phyloP scores from a whole-genome alignment of 306 rosid genomes.

The Sindora glabra region DNA sequence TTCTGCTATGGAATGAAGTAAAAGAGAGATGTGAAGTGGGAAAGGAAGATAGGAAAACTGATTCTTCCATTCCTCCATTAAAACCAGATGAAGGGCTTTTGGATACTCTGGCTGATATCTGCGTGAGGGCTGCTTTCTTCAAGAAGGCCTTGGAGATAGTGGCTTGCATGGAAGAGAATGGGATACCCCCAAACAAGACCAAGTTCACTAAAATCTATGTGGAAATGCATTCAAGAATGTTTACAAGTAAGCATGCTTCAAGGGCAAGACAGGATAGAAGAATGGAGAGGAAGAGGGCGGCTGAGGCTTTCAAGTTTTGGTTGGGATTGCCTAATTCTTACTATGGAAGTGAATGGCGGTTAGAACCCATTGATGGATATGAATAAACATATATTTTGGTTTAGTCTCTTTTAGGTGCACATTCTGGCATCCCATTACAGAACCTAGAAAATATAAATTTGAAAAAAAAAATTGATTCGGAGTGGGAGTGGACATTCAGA shows the following conservation, averaged over 20 bases:
- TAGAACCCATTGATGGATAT: slow-evolving; percentile 64
- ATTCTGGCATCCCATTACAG: too few relatives aligned
- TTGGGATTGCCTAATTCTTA: slow-evolving; percentile 92
- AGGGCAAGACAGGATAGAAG: slow-evolving; percentile 86
- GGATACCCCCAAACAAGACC: slow-evolving; percentile 87
- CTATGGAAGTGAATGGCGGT: slow-evolving; percentile 93
- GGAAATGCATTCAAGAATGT: slow-evolving; percentile 98
- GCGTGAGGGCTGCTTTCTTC: slow-evolving; percentile 94
- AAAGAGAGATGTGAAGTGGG: slow-evolving; percentile 65
- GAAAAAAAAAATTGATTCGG: not conserved
- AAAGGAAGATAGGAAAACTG: slow-evolving; percentile 20
- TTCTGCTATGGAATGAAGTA: slow-evolving; percentile 88
- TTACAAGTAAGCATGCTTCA: slow-evolving; percentile 95
- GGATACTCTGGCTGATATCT: slow-evolving; percentile 84
- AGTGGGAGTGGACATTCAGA: not conserved
- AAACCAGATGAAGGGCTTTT: slow-evolving; percentile 89
- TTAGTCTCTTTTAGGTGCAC: slow-evolving; percentile 14
- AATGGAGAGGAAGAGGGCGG: slow-evolving; percentile 83
- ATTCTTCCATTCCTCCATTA: slow-evolving; percentile 51
- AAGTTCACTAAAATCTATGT: slow-evolving; percentile 88
- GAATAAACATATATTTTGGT: slow-evolving; percentile 23
- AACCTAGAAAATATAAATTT: too few relatives aligned
- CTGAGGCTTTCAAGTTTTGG: slow-evolving; percentile 99
- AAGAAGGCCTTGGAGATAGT: slow-evolving; percentile 86
- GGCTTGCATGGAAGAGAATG: slow-evolving; percentile 98